Evolutionary conservation across 108 stramenopile species (phyloP), one percentile per base, ranked within the genome.

Genomic region (Cyclotella distinguenda): DNA sequence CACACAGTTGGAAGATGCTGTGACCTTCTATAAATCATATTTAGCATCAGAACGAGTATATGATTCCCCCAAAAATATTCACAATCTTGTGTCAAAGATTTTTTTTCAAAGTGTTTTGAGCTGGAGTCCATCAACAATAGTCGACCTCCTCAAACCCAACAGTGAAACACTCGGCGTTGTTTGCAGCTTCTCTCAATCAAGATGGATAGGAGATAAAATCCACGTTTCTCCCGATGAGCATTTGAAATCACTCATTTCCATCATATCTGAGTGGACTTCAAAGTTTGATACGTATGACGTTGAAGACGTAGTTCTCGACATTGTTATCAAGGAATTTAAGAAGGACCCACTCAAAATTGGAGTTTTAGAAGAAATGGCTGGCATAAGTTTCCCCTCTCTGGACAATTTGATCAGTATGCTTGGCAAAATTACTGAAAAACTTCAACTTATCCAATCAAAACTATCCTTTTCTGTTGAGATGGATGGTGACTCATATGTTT

Each of bases 101-200:
- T 10, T 65, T 16, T 15, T 53, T 22, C 13, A 31, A 35, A 65
- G 64, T 18, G 39, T 65, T 19, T 40, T 11, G 26, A 52, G 30
- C 16, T 65, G 64, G 64, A 21, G 23, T 40, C 64, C 64, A 16
- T 52, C 38, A 23, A 25, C 6, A 16, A 22, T 65, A 11, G 50
- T 30, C 22, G 50, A 52, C 13, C 30, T 65, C 39, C 64, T 65
- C 9, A 18, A 26, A 11, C n/a, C 34, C 4, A 39, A 52, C 15
- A 27, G 31, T 18, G 0, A 22, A 30, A 52, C 39, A 10, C 50
- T 65, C 23, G 3, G 3, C 15, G 13, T 0, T 9, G 50, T 39
- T 7, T 23, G 42, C 36, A 27, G 12, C 1, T n/a, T 52, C 7
- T 48, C 49, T 21, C 1, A 18, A 4, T 21, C n/a, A 32, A 21